Evolutionary conservation across 2,329 filamentous ascomycete genomes (phyloP), one percentile per base, ranked within the genome.

Genomic region (Xylaria sp.): DNA sequence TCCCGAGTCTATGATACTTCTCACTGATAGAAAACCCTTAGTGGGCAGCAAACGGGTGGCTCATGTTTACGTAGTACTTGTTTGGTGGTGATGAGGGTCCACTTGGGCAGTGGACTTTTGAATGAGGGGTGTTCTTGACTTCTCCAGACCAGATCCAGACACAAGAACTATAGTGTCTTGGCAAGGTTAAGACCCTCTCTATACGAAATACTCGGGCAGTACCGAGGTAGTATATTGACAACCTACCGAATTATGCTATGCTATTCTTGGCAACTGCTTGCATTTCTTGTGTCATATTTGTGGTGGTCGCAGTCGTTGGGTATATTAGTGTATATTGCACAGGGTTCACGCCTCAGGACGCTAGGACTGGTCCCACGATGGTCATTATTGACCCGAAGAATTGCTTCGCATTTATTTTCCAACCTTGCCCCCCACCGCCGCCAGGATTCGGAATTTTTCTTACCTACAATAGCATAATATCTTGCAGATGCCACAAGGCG

Each of bases 21-120:
- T 31, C 33, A 43, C 23, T 21, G 41, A 43, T 40, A 58, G 33
- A 31, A 33, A 25, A 17, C 7, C 33, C 31, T 29, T 56, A 3
- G 29, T 43, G 13, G 37, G 10, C 27, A 47, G 44, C 17, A 54
- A 37, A 60, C 52, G 52, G 52, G 33, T 56, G 29, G 41, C 47
- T 35, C 52, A n/a, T n/a, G n/a, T n/a, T n/a, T n/a, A n/a, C 52
- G 46, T 63, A 57, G 33, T 58, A 21, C 49, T 54, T 3, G 25
- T 47, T 53, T 35, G 35, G 54, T 61, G 58, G 53, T 60, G 48
- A 29, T 58, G 35, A 54, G 43, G 58, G 27, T 27, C 61, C 53
- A 43, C 58, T 11, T 40, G 21, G 27, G 10, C 7, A 27, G 43
- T 41, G 21, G 49, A 21, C 38, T 62, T 31, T 23, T n/a, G 27